A percentile compares a stretch with the other conserved stretches of the same genome.
Conservation (phyloP, 345 rosid genomes). For the Microthlaspi erraticum region DNA sequence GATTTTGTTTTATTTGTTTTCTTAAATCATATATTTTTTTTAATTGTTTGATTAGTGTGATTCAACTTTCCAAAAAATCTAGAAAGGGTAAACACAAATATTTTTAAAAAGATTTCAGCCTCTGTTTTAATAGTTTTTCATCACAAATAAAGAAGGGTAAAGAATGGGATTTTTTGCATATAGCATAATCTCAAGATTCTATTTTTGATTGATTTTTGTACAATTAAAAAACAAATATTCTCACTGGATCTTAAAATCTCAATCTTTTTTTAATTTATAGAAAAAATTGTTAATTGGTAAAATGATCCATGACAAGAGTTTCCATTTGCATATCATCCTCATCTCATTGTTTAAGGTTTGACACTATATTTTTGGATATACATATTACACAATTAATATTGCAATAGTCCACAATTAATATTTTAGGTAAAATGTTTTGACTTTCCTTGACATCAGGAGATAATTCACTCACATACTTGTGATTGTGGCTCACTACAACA, state of each 20-base stretch:
- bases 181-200: too few species aligned
- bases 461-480: too few species aligned
- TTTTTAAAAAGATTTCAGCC: slow-evolving; percentile 1
- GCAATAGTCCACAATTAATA: too few species aligned
- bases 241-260: neutral
- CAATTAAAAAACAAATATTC: neutral
- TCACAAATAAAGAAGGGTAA: too few species aligned
- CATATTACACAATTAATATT: neutral
- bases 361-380: neutral
- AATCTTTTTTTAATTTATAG: neutral
- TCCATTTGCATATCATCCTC: slow-evolving; percentile 8
- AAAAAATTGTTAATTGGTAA: neutral
- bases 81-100: neutral
- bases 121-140: neutral
- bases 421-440: too few species aligned
- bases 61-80: slow-evolving; percentile 1
- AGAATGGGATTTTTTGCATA: too few species aligned
- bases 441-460: too few species aligned
- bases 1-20: slow-evolving; percentile 12
- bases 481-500: too few species aligned
- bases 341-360: neutral
- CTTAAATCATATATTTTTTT: neutral
- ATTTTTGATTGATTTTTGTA: slow-evolving; percentile 12
- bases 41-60: slow-evolving; percentile 6
- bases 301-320: neutral